Evolutionary conservation across 2,329 filamentous ascomycete genomes (phyloP), one percentile per base, ranked within the genome.

Genomic region (Penicillium brasilianum): DNA sequence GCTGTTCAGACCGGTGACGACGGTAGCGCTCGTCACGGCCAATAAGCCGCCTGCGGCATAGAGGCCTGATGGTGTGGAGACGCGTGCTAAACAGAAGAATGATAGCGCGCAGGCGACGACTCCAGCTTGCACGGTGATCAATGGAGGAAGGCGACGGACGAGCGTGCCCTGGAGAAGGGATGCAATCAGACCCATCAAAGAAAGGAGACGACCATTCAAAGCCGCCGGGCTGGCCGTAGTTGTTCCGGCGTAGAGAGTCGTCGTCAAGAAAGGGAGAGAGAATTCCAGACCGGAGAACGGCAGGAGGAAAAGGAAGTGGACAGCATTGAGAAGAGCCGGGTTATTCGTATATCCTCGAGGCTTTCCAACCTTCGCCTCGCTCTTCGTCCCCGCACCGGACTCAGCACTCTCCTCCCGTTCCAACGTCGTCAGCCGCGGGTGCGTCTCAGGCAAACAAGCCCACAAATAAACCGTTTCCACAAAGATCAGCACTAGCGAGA

Each of bases 211-310:
- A 16, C 95, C 95, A 66, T 96, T 96, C 55, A 92, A 86, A 46
- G 88, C 86, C 0, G 93, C 90, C 0, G 80, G 79, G 55, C 74
- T 80, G 39, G 71, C 64, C n/a, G 71, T 72, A 18, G 67, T 68
- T 3, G 84, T 87, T 74, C 95, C 96, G 9, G 86, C 85, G 76
- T 98, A 98, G 48, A 99, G 86, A 56, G 97, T 94, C 71, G 95
- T 96, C 0, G 94, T 98, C 87, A 99, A 93, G 76, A 99, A 99
- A 0, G 95, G 93, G 3, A 99, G 85, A 0, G 93, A 97, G 77
- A 97, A 98, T 75, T 99, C 95, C 90, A 99, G 94, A 62, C 95
- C 95, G 2, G 92, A 97, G 80, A 99, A 99, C 79, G 97, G 97
- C 13, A 99, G 87, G 61, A 99, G 88, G 77, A 99, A 99, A 50